Conservation (phyloP, 192 early-diverging fungal genomes). For the Linnemannia hyalina region DNA sequence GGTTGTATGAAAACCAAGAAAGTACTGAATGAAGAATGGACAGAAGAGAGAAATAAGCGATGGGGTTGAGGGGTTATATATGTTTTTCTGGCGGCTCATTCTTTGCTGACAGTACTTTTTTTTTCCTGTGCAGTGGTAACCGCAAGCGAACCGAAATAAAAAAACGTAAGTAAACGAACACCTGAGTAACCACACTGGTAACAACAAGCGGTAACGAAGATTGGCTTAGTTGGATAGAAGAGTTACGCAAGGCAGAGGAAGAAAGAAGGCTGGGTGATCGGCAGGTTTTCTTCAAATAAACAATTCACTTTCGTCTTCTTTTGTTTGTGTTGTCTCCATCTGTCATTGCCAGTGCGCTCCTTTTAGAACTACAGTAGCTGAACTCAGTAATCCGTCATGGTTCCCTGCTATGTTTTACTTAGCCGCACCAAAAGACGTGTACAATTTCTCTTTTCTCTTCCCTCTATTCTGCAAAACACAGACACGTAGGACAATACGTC, state of each 20-base stretch:
- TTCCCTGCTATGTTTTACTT: background rate
- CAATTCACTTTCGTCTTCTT: background rate
- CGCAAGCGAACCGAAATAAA: background rate
- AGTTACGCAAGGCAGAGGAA: background rate
- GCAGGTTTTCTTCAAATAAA: background rate
- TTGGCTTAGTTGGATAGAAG: background rate
- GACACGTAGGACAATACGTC: background rate
- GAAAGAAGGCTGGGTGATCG: background rate
- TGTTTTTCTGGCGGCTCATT: background rate
- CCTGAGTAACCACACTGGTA: too few relatives aligned
- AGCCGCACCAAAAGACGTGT: background rate
- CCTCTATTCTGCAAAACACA: background rate
- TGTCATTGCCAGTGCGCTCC: background rate
- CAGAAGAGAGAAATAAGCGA: background rate
- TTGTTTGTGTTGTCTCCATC: background rate
- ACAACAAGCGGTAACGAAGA: background rate
- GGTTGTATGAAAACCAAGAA: background rate
- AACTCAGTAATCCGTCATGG: background rate
- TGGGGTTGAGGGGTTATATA: background rate
- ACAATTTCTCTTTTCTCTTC: background rate
- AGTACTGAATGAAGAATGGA: background rate
- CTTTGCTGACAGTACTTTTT: background rate
- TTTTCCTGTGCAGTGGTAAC: background rate
- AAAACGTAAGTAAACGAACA: background rate
- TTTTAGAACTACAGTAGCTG: background rate